These are phyloP conservation scores for Neofusicoccum sp. DNA, from an alignment of 2,329 filamentous ascomycete genomes.

Conservation along the genomic window DNA sequence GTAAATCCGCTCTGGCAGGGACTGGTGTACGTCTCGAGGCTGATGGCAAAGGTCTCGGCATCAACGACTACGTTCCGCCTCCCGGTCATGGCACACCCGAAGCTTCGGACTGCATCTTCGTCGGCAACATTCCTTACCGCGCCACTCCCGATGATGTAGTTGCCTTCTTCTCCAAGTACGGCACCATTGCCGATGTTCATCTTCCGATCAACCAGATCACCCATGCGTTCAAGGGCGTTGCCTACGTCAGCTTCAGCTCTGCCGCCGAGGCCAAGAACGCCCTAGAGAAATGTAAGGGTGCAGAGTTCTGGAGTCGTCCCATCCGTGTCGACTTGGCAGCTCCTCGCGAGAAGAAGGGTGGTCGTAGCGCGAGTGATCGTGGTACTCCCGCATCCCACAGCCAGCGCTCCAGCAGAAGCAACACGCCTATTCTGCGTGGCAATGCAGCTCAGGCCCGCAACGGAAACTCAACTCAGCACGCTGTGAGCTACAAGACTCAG, in stretches of 20 bases:
- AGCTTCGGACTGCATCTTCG: constrained; percentile 9
- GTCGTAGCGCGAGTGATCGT: not conserved
- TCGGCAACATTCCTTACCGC: constrained; percentile 13
- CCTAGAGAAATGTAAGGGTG: not conserved
- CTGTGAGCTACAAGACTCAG: not conserved
- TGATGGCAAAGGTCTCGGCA: no score
- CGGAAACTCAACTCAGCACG: not conserved
- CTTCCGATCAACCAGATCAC: constrained; percentile 5
- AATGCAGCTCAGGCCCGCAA: not conserved
- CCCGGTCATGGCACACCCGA: not conserved
- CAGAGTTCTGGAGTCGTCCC: constrained; percentile 1
- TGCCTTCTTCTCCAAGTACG: constrained; percentile 9
- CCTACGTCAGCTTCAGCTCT: constrained; percentile 1
- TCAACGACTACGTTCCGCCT: not conserved
- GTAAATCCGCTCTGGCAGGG: not conserved
- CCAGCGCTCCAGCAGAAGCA: not conserved
- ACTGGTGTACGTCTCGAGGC: not conserved
- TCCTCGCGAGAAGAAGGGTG: constrained; percentile 13
- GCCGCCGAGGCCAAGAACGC: not conserved
- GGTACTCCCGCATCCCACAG: not conserved
- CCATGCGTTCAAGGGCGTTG: not conserved
- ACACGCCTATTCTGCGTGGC: not conserved
- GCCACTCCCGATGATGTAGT: not conserved
- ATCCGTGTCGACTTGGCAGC: not conserved
- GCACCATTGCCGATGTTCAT: not conserved